These are phyloP conservation scores for Solanum corneliomulleri DNA, from an alignment of 257 asterid genomes.

Conservation along the genomic window DNA sequence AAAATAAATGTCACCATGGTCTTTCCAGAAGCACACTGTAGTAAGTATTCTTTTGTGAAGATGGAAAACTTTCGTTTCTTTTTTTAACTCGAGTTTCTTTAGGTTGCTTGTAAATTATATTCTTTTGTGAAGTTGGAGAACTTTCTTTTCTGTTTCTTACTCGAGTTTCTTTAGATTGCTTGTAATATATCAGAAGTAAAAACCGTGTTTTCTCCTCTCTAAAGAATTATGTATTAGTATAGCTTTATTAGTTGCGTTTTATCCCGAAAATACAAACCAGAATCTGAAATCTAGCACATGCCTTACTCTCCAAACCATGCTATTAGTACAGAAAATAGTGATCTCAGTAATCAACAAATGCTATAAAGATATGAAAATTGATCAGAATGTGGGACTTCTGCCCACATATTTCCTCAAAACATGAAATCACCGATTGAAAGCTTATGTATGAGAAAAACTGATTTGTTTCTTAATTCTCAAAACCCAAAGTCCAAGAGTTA, in stretches of 20 bases:
- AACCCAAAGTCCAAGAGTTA: background rate
- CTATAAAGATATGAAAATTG: background rate
- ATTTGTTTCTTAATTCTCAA: background rate
- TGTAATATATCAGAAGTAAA: background rate
- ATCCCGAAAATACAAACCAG: background rate
- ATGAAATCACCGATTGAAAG: background rate
- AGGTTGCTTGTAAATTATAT: background rate
- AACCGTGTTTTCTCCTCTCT: background rate
- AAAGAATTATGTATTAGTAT: background rate
- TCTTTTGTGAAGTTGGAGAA: background rate
- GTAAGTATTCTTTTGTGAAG: constrained; percentile 28
- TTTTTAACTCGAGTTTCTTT: background rate
- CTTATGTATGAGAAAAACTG: background rate
- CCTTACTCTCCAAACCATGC: background rate
- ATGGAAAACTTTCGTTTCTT: background rate
- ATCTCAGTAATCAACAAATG: background rate
- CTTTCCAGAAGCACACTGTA: constrained; percentile 82
- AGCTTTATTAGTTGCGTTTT: background rate
- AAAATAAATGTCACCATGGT: constrained; percentile 71
- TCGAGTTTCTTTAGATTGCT: background rate
- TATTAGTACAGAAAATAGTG: background rate
- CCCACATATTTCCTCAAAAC: background rate
- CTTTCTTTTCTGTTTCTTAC: background rate
- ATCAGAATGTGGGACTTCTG: background rate
- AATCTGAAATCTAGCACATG: background rate